A percentile compares a stretch with the other conserved stretches of the same genome.
Evolutionary conservation across 2,329 filamentous ascomycete species (phyloP).

Genomic region (Fusarium xylarioides): DNA sequence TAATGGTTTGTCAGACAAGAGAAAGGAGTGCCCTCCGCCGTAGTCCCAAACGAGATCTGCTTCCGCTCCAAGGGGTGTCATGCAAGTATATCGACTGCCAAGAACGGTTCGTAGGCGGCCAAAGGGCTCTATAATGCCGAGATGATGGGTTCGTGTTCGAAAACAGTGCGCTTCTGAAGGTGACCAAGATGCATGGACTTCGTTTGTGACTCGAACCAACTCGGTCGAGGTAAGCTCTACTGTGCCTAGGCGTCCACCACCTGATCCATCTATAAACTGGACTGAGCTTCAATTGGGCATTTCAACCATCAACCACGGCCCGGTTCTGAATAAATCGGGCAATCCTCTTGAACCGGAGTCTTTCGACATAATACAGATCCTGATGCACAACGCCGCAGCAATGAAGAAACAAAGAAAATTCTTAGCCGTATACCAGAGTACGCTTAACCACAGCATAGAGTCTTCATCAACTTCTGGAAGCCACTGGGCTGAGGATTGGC

Average conservation of each 20-base stretch:
- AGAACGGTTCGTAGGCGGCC: constrained; percentile 16
- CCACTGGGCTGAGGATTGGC: constrained; percentile 80
- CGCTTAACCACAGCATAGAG: constrained; percentile 84
- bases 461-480: constrained; percentile 92
- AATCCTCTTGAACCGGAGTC: constrained; percentile 21
- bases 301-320: constrained; percentile 18
- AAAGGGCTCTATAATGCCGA: constrained; percentile 39
- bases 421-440: constrained; percentile 34
- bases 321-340: neutral
- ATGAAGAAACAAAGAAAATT: constrained; percentile 44
- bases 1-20: constrained; percentile 49
- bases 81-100: constrained; percentile 33
- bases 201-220: constrained; percentile 4
- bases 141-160: constrained; percentile 30
- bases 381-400: constrained; percentile 41
- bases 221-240: constrained; percentile 3
- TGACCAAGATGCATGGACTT: constrained; percentile 2
- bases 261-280: neutral
- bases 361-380: constrained; percentile 29
- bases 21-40: constrained; percentile 35
- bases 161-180: neutral
- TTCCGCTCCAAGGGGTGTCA: constrained; percentile 25
- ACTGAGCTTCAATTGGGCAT: constrained; percentile 7
- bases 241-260: neutral
- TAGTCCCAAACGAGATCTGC: constrained; percentile 37